Conservation (phyloP, 352 stramenopile genomes). For the Peronospora farinosa region DNA sequence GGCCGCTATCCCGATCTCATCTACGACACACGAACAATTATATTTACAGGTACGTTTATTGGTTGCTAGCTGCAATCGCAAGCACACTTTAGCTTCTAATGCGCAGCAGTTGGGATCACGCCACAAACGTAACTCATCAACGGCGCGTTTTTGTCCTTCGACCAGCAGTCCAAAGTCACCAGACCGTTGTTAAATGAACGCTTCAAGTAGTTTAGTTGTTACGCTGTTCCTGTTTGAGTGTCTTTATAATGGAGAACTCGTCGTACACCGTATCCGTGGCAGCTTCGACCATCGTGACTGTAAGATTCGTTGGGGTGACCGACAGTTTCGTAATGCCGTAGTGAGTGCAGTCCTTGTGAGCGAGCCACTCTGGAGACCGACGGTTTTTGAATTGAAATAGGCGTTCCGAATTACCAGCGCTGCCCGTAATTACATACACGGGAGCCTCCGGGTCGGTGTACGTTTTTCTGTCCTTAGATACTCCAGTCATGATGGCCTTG, state of each 20-base stretch:
- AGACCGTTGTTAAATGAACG: no score
- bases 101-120: no score
- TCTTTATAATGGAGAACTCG: constrained; percentile 39
- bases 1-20: no score
- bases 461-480: constrained; percentile 31
- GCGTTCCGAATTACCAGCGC: constrained; percentile 30
- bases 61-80: no score
- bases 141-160: no score
- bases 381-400: constrained; percentile 24
- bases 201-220: no score
- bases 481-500: constrained; percentile 32
- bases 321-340: constrained; percentile 30
- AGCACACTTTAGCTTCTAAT: no score
- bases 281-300: constrained; percentile 28
- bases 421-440: constrained; percentile 42
- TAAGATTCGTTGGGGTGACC: constrained; percentile 30
- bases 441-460: constrained; percentile 44
- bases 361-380: constrained; percentile 28
- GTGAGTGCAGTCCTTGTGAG: constrained; percentile 24
- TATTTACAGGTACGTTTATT: no score
- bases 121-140: no score
- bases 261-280: constrained; percentile 23
- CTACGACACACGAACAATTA: no score
- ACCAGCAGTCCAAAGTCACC: no score
- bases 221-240: neutral